Conservation (phyloP, 1,139 yeast genomes). For the Pneumocystis murina region DNA sequence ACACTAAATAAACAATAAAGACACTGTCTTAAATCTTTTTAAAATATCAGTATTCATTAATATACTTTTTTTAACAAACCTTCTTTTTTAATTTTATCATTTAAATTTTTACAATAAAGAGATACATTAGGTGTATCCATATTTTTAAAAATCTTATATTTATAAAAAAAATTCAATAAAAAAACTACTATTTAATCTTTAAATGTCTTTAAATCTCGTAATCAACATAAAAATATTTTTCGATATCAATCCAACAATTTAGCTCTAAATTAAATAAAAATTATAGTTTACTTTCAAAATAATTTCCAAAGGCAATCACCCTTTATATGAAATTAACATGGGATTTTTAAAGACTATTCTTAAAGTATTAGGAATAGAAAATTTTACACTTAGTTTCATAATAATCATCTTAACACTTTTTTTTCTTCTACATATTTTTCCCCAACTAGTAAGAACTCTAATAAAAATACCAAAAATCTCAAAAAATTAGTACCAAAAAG, state of each 20-base stretch:
- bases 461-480: background rate
- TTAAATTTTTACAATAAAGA: conserved; percentile 48
- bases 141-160: background rate
- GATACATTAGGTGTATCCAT: conserved; percentile 32
- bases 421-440: background rate
- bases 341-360: background rate
- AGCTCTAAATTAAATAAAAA: background rate
- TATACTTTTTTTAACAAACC: conserved; percentile 15
- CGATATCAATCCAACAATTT: background rate
- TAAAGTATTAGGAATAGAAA: background rate
- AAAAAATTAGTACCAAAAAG: conserved; percentile 4
- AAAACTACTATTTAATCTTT: background rate
- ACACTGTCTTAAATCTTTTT: conserved; percentile 33
- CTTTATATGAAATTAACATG: background rate
- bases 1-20: conserved; percentile 50
- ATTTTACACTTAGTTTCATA: background rate
- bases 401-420: background rate
- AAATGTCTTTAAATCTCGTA: too few relatives aligned
- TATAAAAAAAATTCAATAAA: background rate
- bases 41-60: background rate
- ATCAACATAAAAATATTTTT: background rate
- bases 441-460: background rate
- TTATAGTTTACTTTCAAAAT: background rate
- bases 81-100: conserved; percentile 40
- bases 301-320: background rate